phyloP scores from a whole-genome alignment of 2,329 filamentous ascomycete species.

The Colletotrichum eremochloae region DNA sequence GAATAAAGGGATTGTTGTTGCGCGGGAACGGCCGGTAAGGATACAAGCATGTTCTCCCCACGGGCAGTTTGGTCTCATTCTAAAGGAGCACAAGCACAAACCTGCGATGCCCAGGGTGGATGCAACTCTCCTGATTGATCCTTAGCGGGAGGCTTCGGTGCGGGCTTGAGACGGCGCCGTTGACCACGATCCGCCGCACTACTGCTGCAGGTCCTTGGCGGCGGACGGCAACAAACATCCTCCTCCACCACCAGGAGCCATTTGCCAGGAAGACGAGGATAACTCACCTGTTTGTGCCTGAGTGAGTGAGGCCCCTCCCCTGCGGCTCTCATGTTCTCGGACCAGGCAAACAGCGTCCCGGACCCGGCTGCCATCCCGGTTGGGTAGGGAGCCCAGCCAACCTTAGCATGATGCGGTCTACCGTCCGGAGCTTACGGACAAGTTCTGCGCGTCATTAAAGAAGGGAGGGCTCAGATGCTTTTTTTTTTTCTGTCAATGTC shows the following conservation, averaged over 20 bases:
- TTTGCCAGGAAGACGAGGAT: not conserved
- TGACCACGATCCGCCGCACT: conserved; percentile 30
- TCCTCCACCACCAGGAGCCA: not conserved
- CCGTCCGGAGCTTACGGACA: conserved; percentile 7
- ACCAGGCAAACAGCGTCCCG: conserved; percentile 11
- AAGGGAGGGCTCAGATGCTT: conserved; percentile 23
- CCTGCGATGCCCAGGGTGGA: not conserved
- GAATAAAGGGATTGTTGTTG: conserved; percentile 19
- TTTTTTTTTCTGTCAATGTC: not conserved
- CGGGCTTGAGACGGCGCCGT: conserved; percentile 12
- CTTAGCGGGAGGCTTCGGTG: conserved; percentile 37
- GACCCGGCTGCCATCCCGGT: not conserved
- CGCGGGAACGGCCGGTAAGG: conserved; percentile 17
- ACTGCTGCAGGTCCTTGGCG: conserved; percentile 21
- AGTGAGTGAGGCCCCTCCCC: not conserved
- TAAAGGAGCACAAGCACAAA: conserved; percentile 3
- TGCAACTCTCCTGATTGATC: not conserved
- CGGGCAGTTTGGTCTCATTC: conserved; percentile 12
- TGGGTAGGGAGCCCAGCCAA: not conserved
- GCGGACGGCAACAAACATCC: not conserved
- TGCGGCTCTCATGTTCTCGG: conserved; percentile 1
- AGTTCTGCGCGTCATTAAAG: not conserved
- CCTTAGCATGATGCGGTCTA: not conserved
- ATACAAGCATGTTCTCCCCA: conserved; percentile 17
- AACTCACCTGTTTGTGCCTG: not conserved